These are phyloP conservation scores for Ochromonas danica DNA, from an alignment of 108 stramenopile genomes.

Conservation along the genomic window DNA sequence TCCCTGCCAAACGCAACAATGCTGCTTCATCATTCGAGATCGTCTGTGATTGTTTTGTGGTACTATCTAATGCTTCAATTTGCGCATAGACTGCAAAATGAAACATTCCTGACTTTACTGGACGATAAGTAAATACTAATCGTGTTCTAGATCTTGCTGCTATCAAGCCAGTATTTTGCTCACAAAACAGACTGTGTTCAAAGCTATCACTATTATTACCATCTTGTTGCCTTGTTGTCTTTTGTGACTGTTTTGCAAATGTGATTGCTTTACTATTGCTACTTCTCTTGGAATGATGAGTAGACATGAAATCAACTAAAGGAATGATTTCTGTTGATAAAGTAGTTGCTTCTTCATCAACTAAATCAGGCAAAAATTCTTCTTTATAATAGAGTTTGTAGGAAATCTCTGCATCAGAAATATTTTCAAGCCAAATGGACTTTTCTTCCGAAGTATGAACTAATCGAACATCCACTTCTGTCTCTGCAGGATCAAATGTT, in stretches of 20 bases:
- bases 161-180: not conserved
- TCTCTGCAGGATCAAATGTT: conserved; percentile 37
- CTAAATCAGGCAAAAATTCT: not conserved
- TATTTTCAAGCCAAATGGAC: conserved; percentile 28
- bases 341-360: conserved; percentile 10
- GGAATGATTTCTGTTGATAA: conserved; percentile 8
- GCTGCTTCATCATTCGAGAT: conserved; percentile 27
- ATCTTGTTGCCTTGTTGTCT: not conserved
- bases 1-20: conserved; percentile 2
- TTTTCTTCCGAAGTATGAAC: conserved; percentile 36
- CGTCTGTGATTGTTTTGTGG: not conserved
- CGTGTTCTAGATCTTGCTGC: conserved; percentile 12
- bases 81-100: conserved; percentile 1
- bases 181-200: conserved; percentile 28
- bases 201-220: not conserved
- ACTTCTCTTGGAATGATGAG: conserved; percentile 12
- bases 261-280: conserved; percentile 24
- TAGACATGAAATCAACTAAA: conserved; percentile 21
- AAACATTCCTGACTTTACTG: conserved; percentile 10
- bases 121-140: conserved; percentile 8
- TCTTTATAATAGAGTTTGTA: conserved; percentile 32
- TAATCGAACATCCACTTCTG: conserved; percentile 34
- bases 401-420: conserved; percentile 28
- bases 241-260: conserved; percentile 30
- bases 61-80: not conserved